These are phyloP conservation scores for Diaporthe citriasiana DNA, from an alignment of 2,329 filamentous ascomycete species.

Conservation along the genomic window DNA sequence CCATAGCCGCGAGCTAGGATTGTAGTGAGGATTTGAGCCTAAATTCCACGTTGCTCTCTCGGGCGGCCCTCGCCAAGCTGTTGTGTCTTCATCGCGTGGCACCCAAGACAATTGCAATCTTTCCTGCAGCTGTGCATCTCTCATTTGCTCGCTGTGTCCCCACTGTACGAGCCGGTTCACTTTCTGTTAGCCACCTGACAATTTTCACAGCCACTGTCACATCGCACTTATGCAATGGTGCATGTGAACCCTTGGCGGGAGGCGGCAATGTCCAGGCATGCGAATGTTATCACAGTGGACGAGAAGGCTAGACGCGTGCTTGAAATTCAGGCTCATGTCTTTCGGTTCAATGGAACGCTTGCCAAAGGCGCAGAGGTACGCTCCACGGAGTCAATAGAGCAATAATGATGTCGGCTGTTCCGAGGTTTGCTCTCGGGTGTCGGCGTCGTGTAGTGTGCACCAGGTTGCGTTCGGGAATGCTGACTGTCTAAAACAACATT, in stretches of 20 bases:
- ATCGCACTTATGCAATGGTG: neutral
- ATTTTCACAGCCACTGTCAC: neutral
- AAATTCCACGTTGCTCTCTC: constrained; percentile 15
- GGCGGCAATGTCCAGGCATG: neutral
- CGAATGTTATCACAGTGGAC: neutral
- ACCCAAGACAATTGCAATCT: too few relatives aligned
- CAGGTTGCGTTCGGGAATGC: neutral
- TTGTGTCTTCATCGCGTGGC: neutral
- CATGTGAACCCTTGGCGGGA: neutral
- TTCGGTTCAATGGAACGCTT: constrained; percentile 33
- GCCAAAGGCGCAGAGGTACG: neutral
- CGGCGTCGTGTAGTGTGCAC: neutral
- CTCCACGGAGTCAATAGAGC: neutral
- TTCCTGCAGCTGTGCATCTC: neutral
- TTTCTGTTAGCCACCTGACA: neutral
- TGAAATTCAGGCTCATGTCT: constrained; percentile 24
- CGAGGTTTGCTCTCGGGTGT: constrained; percentile 2
- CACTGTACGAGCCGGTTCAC: neutral
- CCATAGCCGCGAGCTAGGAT: constrained; percentile 6
- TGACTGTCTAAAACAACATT: too few relatives aligned
- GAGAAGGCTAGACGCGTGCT: neutral
- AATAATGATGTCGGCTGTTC: neutral
- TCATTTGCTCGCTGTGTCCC: neutral
- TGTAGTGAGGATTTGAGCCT: constrained; percentile 26
- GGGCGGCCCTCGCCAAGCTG: neutral